phyloP scores from a whole-genome alignment of 331 rosid genomes.

The Pyrus hybrid region DNA sequence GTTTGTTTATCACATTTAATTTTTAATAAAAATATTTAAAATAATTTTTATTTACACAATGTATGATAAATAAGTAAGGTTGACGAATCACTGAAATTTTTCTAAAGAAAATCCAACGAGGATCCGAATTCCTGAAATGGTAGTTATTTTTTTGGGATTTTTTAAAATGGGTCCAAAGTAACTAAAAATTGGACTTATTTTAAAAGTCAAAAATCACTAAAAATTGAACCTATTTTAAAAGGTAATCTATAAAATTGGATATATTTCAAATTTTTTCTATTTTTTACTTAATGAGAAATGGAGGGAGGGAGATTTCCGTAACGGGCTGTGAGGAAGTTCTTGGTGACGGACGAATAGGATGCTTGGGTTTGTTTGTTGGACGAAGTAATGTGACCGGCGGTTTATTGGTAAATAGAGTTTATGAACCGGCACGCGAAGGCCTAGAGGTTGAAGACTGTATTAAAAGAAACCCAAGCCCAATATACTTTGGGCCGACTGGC shows the following conservation, averaged over 20 bases:
- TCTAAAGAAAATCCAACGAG: rapidly evolving
- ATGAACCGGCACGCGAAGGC: background rate
- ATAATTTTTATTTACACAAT: too few relatives aligned
- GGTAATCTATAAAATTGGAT: too few relatives aligned
- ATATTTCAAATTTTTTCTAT: too few relatives aligned
- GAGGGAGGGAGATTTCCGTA: background rate
- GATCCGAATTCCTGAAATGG: background rate
- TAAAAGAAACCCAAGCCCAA: background rate
- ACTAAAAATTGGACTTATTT: too few relatives aligned
- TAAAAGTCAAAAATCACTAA: too few relatives aligned
- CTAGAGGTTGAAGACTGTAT: background rate
- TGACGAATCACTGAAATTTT: rapidly evolving
- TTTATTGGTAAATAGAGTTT: background rate
- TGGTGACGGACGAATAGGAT: background rate
- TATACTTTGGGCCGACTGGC: too few relatives aligned
- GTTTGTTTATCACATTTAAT: too few relatives aligned
- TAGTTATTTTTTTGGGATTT: too few relatives aligned
- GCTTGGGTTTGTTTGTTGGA: background rate
- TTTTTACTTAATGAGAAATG: background rate
- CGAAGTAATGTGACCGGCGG: background rate
- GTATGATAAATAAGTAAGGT: rapidly evolving
- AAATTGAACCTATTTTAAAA: too few relatives aligned
- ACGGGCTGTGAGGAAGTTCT: background rate
- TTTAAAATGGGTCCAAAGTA: too few relatives aligned
- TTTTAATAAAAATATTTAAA: too few relatives aligned